phyloP scores from a whole-genome alignment of 129 eudicot genomes.

The Tanacetum coccineum region DNA sequence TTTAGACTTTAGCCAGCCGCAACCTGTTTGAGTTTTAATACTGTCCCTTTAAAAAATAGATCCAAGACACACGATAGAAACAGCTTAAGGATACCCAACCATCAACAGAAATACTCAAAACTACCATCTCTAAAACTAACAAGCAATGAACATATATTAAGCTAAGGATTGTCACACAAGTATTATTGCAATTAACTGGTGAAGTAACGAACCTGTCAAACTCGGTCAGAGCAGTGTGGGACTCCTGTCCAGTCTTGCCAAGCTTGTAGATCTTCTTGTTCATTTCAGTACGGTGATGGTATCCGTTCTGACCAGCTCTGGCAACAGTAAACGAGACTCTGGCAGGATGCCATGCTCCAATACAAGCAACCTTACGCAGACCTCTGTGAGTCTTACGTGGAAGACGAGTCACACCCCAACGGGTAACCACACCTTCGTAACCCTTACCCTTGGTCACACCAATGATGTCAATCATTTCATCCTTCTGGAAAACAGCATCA shows the following conservation, averaged over 20 bases:
- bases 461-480: conserved; percentile 70
- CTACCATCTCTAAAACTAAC: too few relatives aligned
- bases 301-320: conserved; percentile 79
- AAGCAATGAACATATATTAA: too few relatives aligned
- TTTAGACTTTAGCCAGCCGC: too few relatives aligned
- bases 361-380: conserved; percentile 80
- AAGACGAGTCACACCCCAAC: conserved; percentile 75
- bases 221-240: conserved; percentile 65
- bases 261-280: conserved; percentile 74
- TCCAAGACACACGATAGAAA: too few relatives aligned
- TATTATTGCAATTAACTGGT: too few relatives aligned
- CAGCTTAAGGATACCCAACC: too few relatives aligned
- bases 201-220: conserved; percentile 54
- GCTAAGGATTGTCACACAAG: too few relatives aligned
- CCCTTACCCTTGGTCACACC: conserved; percentile 77
- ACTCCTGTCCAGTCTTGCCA: conserved; percentile 57
- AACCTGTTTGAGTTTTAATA: too few relatives aligned
- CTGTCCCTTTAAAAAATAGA: too few relatives aligned
- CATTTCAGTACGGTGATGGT: conserved; percentile 78
- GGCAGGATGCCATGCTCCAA: conserved; percentile 79
- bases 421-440: conserved; percentile 78
- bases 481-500: conserved; percentile 74
- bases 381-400: conserved; percentile 83
- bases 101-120: too few relatives aligned
- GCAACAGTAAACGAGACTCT: conserved; percentile 77